A percentile compares a stretch with the other conserved stretches of the same genome.
Conservation (phyloP, 2,329 filamentous ascomycete genomes). For the Aspergillus melleus region DNA sequence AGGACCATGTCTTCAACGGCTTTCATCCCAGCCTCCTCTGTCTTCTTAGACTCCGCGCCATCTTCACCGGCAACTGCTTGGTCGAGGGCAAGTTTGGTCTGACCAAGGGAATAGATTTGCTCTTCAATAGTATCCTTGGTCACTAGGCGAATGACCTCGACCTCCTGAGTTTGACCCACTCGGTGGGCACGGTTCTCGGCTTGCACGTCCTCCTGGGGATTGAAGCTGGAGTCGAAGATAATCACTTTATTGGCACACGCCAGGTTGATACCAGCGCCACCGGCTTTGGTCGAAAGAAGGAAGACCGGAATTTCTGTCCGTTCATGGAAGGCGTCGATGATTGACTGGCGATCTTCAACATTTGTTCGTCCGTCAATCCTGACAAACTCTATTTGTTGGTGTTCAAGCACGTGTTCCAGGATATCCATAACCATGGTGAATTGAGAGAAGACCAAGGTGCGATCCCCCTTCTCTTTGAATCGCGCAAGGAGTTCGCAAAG, state of each 20-base stretch:
- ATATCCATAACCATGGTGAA: constrained; percentile 93
- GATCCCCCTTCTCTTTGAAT: constrained; percentile 79
- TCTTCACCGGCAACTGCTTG: constrained; percentile 65
- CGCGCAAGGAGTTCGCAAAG: constrained; percentile 71
- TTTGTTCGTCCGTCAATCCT: constrained; percentile 83
- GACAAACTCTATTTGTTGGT: constrained; percentile 71
- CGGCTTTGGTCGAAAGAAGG: constrained; percentile 87
- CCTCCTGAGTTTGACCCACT: constrained; percentile 84
- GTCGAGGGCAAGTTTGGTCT: constrained; percentile 91
- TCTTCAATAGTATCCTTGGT: constrained; percentile 84
- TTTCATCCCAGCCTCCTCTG: constrained; percentile 52
- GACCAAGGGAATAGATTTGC: constrained; percentile 84
- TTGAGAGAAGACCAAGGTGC: constrained; percentile 87
- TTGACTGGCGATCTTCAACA: constrained; percentile 78
- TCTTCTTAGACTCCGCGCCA: constrained; percentile 51
- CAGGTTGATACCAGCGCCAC: constrained; percentile 95
- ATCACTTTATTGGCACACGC: constrained; percentile 96
- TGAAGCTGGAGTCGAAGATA: constrained; percentile 96
- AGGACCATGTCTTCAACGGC: constrained; percentile 52
- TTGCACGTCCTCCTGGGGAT: constrained; percentile 97
- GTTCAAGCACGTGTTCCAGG: constrained; percentile 76
- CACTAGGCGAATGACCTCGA: constrained; percentile 86
- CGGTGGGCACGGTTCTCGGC: constrained; percentile 96
- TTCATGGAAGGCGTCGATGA: constrained; percentile 83
- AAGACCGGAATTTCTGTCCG: constrained; percentile 82